Evolutionary conservation across 73 alveolate species (phyloP), one percentile per base, ranked within the genome.

Genomic region (Blepharisma stoltei): DNA sequence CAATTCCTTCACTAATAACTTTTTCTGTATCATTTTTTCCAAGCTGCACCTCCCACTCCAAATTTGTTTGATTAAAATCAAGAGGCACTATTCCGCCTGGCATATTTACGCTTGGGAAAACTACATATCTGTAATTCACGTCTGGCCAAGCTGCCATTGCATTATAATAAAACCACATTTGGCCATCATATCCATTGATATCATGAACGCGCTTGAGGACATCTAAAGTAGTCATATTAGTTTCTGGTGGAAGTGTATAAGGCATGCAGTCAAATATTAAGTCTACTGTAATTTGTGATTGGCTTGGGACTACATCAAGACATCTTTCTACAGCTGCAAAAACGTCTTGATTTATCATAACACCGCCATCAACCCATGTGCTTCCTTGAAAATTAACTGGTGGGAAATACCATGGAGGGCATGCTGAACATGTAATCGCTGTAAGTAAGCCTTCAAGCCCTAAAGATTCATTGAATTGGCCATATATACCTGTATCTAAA

Each of bases 321-420:
- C 94, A 87, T 70, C 77, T 54, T 18, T 71, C 68, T 45, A 87
- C 67, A 9, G 90, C 94, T 5, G 81, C 54, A 5, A 68, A 86
- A 21, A 87, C 54, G 76, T 87, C 65, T 18, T 14, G 21, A 4
- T 50, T 50, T 14, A 50, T 50, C 27, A 81, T 75, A 6, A 84
- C 54, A 9, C 94, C 94, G 5, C 94, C 94, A 65, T 87, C 94
- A 76, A 77, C 80, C 54, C 43, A 78, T 54, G 65, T 45, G 9
- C 32, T 41, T 54, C 75, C 85, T 14, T 46, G 55, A 37, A 78
- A 27, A 54, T 78, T 78, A n/a, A 23, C 7, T 46, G 45, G 81
- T 6, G 94, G 90, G 78, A 87, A 87, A 54, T 82, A 83, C 38
- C 77, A 86, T 3, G 94, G 94, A 68, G 77, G 67, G 8, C 89